These are phyloP conservation scores for Coniochaeta ligniaria DNA, from an alignment of 2,329 filamentous ascomycete genomes.

Conservation along the genomic window DNA sequence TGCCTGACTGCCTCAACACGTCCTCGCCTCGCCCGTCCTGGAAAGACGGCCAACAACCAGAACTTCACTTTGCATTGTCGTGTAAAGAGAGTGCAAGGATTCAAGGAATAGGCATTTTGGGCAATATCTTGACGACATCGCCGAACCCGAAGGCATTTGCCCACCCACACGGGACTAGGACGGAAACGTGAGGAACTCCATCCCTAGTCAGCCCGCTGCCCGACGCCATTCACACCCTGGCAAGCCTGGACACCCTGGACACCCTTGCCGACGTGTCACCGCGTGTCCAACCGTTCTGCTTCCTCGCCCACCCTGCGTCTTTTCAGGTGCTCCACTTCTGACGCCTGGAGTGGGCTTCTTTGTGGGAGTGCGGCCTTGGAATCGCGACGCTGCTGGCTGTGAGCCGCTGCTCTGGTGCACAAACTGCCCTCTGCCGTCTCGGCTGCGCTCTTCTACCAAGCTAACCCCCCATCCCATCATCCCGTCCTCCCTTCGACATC, in stretches of 20 bases:
- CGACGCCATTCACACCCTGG: neutral
- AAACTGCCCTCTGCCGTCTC: constrained; percentile 1
- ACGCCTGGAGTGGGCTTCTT: neutral
- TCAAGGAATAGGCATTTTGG: neutral
- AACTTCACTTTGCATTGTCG: neutral
- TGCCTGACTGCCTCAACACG: neutral
- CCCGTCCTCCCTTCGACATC: neutral
- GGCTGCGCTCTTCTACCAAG: neutral
- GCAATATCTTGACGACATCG: neutral
- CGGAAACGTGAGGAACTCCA: neutral
- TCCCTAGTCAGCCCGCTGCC: neutral
- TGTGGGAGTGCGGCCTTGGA: neutral
- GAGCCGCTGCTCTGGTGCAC: neutral
- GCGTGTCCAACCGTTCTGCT: constrained; percentile 3
- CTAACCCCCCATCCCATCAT: neutral
- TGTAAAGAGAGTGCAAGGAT: neutral
- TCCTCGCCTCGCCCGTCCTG: neutral
- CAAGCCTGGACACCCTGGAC: too few relatives aligned
- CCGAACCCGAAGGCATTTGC: neutral
- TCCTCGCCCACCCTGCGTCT: neutral
- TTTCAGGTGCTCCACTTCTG: neutral
- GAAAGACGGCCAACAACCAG: neutral
- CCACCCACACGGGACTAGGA: neutral
- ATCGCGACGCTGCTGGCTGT: neutral
- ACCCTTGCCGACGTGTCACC: constrained; percentile 2